Percentiles rank a stretch among this genome's conserved stretches.
phyloP scores from a whole-genome alignment of 148 eudicot species.

The Nepenthes mirabilis region DNA sequence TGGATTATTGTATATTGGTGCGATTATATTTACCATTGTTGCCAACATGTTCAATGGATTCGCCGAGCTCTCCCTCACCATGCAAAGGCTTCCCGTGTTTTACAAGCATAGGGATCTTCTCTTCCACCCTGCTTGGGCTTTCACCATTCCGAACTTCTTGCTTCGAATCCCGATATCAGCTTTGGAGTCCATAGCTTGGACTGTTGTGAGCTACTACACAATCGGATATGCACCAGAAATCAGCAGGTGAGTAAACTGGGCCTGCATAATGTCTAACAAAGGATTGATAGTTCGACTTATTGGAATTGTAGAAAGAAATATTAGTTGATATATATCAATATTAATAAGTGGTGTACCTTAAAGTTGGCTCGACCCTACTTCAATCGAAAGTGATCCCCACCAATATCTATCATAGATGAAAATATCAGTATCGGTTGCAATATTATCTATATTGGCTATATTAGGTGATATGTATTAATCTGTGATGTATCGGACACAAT shows the following conservation, averaged over 20 bases:
- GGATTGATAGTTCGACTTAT: too few relatives aligned
- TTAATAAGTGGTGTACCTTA: too few relatives aligned
- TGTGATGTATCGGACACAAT: too few relatives aligned
- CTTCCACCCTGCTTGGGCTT: conserved; percentile 28
- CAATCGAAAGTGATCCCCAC: too few relatives aligned
- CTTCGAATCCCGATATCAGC: conserved; percentile 17
- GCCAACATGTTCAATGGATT: conserved; percentile 15
- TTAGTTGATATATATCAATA: too few relatives aligned
- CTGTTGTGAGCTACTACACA: conserved; percentile 18
- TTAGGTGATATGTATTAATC: too few relatives aligned
- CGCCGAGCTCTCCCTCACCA: conserved; percentile 19
- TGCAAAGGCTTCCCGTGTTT: conserved; percentile 22
- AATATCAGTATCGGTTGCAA: too few relatives aligned
- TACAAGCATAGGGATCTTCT: conserved; percentile 24
- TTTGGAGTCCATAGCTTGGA: conserved; percentile 15
- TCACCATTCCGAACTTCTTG: conserved; percentile 21
- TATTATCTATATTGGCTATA: too few relatives aligned
- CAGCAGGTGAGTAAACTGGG: neutral
- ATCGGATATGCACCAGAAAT: conserved; percentile 19
- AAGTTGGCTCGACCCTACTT: too few relatives aligned
- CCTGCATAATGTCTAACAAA: neutral
- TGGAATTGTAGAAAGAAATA: too few relatives aligned
- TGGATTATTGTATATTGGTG: conserved; percentile 19
- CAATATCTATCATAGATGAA: too few relatives aligned
- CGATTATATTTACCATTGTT: conserved; percentile 13